These are phyloP conservation scores for Heliosperma pusillum DNA, from an alignment of 148 eudicot genomes.

Conservation along the genomic window DNA sequence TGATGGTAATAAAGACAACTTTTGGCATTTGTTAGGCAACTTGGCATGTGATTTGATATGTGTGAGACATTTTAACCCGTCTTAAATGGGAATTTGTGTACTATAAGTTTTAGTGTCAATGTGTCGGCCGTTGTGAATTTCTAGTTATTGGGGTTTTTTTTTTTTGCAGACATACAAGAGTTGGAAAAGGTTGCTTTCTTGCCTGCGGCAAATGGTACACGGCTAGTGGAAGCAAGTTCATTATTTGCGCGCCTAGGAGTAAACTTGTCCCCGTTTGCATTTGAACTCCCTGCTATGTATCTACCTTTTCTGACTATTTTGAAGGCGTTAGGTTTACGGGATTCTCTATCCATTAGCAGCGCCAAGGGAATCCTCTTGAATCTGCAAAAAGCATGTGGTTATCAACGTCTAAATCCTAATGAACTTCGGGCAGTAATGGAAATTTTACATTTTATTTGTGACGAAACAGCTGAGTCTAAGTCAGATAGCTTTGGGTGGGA, in stretches of 20 bases:
- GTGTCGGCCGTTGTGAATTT: neutral
- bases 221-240: constrained; percentile 79
- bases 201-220: constrained; percentile 99
- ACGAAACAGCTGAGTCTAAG: constrained; percentile 43
- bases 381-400: constrained; percentile 94
- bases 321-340: constrained; percentile 81
- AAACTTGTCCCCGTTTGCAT: constrained; percentile 93
- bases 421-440: constrained; percentile 95
- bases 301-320: constrained; percentile 86
- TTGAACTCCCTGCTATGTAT: constrained; percentile 83
- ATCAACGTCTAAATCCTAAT: constrained; percentile 96
- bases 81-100: too few relatives aligned
- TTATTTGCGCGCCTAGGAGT: constrained; percentile 81
- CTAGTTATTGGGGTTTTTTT: neutral
- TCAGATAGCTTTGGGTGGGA: constrained; percentile 51
- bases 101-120: neutral
- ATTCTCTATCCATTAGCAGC: constrained; percentile 62
- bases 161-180: constrained; percentile 51
- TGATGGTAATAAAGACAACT: too few relatives aligned
- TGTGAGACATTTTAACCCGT: too few relatives aligned
- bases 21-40: too few relatives aligned
- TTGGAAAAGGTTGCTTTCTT: constrained; percentile 83
- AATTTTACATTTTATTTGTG: constrained; percentile 68
- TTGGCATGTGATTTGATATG: too few relatives aligned
- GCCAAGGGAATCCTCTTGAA: constrained; percentile 78